These are phyloP conservation scores for Cryptococcus sp. DNA, from an alignment of 1,284 basidiomycete species.

Conservation along the genomic window DNA sequence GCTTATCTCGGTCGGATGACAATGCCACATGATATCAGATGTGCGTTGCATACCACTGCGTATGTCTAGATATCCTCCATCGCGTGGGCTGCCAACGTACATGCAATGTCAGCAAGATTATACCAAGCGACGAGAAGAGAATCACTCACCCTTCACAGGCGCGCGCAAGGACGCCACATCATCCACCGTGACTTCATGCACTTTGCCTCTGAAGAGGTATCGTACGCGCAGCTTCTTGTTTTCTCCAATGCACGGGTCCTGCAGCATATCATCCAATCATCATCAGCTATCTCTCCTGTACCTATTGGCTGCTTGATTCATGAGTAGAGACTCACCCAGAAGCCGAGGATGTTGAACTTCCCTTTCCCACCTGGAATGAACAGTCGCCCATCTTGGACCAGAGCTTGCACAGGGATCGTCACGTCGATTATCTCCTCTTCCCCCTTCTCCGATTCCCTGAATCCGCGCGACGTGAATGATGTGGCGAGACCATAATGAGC, in stretches of 20 bases:
- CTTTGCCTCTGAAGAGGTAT: constrained; percentile 72
- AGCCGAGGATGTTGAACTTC: constrained; percentile 55
- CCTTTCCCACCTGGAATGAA: constrained; percentile 71
- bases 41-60: too few relatives aligned
- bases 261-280: not conserved
- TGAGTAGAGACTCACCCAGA: constrained; percentile 38
- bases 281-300: not conserved
- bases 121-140: too few relatives aligned
- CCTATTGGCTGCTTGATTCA: not conserved
- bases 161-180: constrained; percentile 71
- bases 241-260: constrained; percentile 54
- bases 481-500: constrained; percentile 64
- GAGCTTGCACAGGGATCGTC: constrained; percentile 74
- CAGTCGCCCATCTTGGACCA: constrained; percentile 76
- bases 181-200: constrained; percentile 74
- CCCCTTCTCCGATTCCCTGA: constrained; percentile 53
- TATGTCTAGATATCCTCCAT: too few relatives aligned
- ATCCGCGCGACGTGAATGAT: constrained; percentile 55
- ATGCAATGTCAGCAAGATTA: too few relatives aligned
- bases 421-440: constrained; percentile 66
- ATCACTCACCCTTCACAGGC: constrained; percentile 63
- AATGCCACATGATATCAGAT: too few relatives aligned
- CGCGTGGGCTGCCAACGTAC: too few relatives aligned
- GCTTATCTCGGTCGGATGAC: too few relatives aligned
- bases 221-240: constrained; percentile 63